phyloP scores from a whole-genome alignment of 768 basidiomycete genomes.

The Coprinopsis cinerea region DNA sequence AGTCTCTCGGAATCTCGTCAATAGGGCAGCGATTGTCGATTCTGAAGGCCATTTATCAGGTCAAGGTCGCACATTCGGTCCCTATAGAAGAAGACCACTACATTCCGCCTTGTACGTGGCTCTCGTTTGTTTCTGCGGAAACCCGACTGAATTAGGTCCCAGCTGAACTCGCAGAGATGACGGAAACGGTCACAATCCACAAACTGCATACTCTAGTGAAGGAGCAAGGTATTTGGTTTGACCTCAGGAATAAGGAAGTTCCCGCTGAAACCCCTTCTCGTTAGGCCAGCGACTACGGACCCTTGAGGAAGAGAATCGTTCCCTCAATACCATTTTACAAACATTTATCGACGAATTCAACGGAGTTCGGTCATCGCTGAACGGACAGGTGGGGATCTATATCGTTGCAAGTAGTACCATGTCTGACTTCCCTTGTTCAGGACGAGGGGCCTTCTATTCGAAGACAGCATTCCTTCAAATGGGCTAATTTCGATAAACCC shows the following conservation, averaged over 20 bases:
- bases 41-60: conserved; percentile 85
- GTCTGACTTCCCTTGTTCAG: conserved; percentile 17
- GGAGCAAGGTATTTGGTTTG: conserved; percentile 57
- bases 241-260: neutral
- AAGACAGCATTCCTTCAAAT: conserved; percentile 82
- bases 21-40: conserved; percentile 90
- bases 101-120: conserved; percentile 75
- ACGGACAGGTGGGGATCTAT: conserved; percentile 30
- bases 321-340: conserved; percentile 56
- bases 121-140: neutral
- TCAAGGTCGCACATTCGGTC: conserved; percentile 80
- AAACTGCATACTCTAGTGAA: conserved; percentile 59
- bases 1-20: conserved; percentile 81
- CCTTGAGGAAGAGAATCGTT: conserved; percentile 76
- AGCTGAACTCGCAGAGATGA: conserved; percentile 28
- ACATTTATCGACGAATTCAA: conserved; percentile 64
- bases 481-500: conserved; percentile 77
- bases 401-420: conserved; percentile 5
- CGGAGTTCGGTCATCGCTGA: conserved; percentile 30
- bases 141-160: conserved; percentile 7
- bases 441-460: conserved; percentile 44
- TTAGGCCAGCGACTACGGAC: conserved; percentile 61
- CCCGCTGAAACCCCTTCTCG: neutral
- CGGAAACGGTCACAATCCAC: conserved; percentile 50
- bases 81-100: conserved; percentile 82